Percentiles rank a stretch among this genome's conserved stretches.
phyloP scores from a whole-genome alignment of 148 eudicot species.

The Heliamphora exappendiculata region DNA sequence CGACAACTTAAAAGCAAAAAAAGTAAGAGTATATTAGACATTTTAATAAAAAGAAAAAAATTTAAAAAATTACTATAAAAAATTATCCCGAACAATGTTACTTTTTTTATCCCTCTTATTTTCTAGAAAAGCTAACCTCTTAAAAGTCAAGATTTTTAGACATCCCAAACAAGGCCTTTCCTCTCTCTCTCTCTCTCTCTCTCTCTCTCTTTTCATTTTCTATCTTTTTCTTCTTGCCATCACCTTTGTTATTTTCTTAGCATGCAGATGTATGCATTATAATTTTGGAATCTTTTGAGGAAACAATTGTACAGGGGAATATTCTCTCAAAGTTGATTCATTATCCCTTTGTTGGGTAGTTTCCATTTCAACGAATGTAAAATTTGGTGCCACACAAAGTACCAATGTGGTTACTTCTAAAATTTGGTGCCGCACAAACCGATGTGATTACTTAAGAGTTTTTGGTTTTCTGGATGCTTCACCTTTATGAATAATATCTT shows the following conservation, averaged over 20 bases:
- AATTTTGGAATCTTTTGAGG: neutral
- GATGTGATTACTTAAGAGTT: neutral
- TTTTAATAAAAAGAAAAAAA: no score
- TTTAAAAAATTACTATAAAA: no score
- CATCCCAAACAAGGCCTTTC: no score
- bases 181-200: no score
- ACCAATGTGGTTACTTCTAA: neutral
- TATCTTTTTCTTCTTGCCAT: neutral
- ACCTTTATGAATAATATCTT: neutral
- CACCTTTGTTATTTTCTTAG: neutral
- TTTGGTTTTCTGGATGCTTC: conserved; percentile 3
- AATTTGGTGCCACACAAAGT: neutral
- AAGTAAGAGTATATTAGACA: no score
- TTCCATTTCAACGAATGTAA: neutral
- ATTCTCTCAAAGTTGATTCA: neutral
- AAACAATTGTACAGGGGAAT: neutral
- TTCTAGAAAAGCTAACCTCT: no score
- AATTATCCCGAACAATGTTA: no score
- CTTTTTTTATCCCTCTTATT: neutral
- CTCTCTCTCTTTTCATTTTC: neutral
- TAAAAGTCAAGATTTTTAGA: no score
- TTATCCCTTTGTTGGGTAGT: neutral
- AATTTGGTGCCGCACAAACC: neutral
- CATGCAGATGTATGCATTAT: neutral
- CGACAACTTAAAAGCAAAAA: no score